phyloP scores from a whole-genome alignment of 2,329 filamentous ascomycete species.

The Cadophora gregata region DNA sequence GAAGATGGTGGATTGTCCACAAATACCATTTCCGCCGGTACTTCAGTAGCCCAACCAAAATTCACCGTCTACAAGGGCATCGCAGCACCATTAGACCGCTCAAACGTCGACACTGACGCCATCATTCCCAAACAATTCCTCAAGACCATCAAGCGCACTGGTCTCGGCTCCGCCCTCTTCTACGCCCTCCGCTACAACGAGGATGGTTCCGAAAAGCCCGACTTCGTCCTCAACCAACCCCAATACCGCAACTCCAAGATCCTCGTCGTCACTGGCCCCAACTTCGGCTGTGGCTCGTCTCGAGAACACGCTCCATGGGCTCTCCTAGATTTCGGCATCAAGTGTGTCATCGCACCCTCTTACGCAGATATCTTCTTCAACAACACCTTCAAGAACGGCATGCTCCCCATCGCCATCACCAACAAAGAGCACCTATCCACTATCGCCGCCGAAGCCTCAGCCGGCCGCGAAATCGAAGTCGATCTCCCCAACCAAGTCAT shows the following conservation, averaged over 20 bases:
- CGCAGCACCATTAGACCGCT: constrained; percentile 83
- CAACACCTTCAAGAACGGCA: constrained; percentile 99
- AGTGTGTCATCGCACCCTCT: constrained; percentile 89
- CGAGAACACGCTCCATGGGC: constrained; percentile 98
- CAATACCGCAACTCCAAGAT: constrained; percentile 87
- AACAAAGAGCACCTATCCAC: constrained; percentile 69
- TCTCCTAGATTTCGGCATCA: constrained; percentile 94
- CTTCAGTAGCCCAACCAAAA: constrained; percentile 74
- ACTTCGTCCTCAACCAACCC: constrained; percentile 90
- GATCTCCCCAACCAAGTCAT: constrained; percentile 87
- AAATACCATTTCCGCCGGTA: constrained; percentile 60
- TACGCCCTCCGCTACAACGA: constrained; percentile 79
- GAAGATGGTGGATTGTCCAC: constrained; percentile 69
- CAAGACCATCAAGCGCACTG: constrained; percentile 98
- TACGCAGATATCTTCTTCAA: constrained; percentile 97
- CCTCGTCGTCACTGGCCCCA: constrained; percentile 86
- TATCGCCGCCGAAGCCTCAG: constrained; percentile 78
- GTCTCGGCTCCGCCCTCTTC: constrained; percentile 88
- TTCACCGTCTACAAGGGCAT: constrained; percentile 86
- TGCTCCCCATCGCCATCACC: constrained; percentile 83
- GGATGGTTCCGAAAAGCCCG: constrained; percentile 75
- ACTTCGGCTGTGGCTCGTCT: constrained; percentile 93
- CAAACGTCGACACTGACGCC: constrained; percentile 97
- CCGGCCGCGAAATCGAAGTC: constrained; percentile 84
- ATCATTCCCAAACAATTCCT: constrained; percentile 99